Base-by-base conservation (phyloP, 495 filamentous ascomycete genomes). In the Cercophora sp. region DNA sequence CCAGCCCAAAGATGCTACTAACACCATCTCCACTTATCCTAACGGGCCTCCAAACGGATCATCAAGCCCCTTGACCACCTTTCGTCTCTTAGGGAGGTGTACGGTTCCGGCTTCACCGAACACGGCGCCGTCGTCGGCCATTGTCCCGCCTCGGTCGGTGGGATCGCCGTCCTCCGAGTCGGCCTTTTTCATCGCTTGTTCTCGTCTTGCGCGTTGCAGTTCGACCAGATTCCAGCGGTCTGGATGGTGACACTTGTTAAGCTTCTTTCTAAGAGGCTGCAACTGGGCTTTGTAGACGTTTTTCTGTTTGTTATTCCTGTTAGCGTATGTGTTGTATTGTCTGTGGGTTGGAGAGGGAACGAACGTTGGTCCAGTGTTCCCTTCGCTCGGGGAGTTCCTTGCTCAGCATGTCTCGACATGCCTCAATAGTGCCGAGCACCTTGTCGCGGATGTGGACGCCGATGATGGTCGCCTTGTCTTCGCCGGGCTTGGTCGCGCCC, bases 191-290 rank as follows among this genome's bases (percentile, higher is more conserved):
- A 58, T 16, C 2, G 67, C 63, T 48, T 70, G 63, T 43, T 74
- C 70, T 45, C 74, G 61, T 31, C 69, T 65, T 22, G 71, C 76
- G 45, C 72, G 71, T 57, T 85, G 80, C 25, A 82, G 59, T 34
- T 75, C 75, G 8, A 83, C 77, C 37, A 86, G 56, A 63, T 88
- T 83, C 44, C 70, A 76, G 36, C 83, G 79, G 29, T 80, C 77
- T 1, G 88, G 88, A 58, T 94, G 89, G 50, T 84, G 80, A 65
- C 90, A 95, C 51, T 84, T 83, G 35, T 80, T 81, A 11, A 94
- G 72, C 68, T 93, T 94, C 69, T 85, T 89, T 18, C 73, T 78
- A 8, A 92, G 60, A 27, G 69, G 79, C 36, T 77, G 76, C 32
- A 77, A 58, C 20, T 70, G 70, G 35, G 67, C 68, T 29, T 71